Evolutionary conservation across 2,329 filamentous ascomycete species (phyloP).

Genomic region (Aspergillus sp.): DNA sequence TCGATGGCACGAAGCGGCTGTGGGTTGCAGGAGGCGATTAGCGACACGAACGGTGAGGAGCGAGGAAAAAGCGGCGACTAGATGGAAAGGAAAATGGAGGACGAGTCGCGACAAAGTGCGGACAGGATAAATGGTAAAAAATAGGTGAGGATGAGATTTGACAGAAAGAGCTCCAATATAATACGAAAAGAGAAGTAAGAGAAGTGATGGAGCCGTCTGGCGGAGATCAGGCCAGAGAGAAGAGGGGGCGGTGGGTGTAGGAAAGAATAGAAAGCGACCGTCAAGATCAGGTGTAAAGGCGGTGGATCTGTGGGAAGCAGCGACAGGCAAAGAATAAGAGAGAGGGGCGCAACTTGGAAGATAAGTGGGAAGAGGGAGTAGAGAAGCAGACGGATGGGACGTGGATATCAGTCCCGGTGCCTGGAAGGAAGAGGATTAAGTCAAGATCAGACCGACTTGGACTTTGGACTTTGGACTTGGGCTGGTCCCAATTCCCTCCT

Average conservation of each 20-base stretch:
- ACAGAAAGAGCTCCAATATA: slow-evolving; percentile 18
- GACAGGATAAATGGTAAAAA: slow-evolving; percentile 14
- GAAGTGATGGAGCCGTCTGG: slow-evolving; percentile 23
- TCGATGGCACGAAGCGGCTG: slow-evolving; percentile 27
- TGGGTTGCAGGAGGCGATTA: slow-evolving; percentile 24
- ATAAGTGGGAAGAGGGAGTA: slow-evolving; percentile 21
- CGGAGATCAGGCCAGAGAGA: slow-evolving; percentile 18
- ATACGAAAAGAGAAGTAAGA: slow-evolving; percentile 21
- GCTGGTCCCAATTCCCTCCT: slow-evolving; percentile 17
- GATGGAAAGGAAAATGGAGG: slow-evolving; percentile 14
- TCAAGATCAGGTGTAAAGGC: slow-evolving; percentile 7
- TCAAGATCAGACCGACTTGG: slow-evolving; percentile 12
- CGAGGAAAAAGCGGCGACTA: slow-evolving; percentile 27
- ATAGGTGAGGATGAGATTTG: slow-evolving; percentile 12
- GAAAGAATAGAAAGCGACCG: slow-evolving; percentile 25
- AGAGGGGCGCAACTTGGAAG: slow-evolving; percentile 14
- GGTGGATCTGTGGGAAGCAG: slow-evolving; percentile 14
- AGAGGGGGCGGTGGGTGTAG: slow-evolving; percentile 22
- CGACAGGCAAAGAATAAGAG: slow-evolving; percentile 7
- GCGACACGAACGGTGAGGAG: slow-evolving; percentile 24
- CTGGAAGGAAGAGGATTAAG: slow-evolving; percentile 22
- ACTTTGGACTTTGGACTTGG: slow-evolving; percentile 12
- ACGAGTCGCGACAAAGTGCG: slow-evolving; percentile 11
- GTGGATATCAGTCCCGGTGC: slow-evolving; percentile 33
- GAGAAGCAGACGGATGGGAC: slow-evolving; percentile 16